Conservation (phyloP, 1,284 basidiomycete species). For the Exobasidium rhododendri region DNA sequence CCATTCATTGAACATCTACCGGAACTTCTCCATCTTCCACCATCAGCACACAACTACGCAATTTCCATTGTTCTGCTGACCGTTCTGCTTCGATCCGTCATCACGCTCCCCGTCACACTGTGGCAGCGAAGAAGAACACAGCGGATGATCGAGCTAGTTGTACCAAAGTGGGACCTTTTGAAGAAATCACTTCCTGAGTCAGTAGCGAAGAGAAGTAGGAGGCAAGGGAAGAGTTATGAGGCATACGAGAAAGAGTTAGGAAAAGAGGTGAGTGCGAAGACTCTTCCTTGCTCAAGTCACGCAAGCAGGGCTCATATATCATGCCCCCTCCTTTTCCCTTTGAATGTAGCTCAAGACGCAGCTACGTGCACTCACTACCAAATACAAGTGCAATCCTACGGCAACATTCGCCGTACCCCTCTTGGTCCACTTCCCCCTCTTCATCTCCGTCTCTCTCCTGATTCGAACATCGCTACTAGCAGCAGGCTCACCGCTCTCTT, state of each 20-base stretch:
- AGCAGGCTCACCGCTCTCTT: constrained; percentile 25
- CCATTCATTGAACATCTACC: constrained; percentile 2
- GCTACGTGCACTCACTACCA: constrained; percentile 29
- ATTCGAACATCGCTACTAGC: constrained; percentile 37
- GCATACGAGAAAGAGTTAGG: constrained; percentile 56
- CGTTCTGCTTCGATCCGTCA: constrained; percentile 64
- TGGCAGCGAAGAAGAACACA: constrained; percentile 72
- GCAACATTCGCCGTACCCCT: constrained; percentile 40
- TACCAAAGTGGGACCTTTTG: constrained; percentile 66
- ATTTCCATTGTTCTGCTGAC: constrained; percentile 74
- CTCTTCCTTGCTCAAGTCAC: neutral
- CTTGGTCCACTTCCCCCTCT: constrained; percentile 41
- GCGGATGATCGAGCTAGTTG: constrained; percentile 66
- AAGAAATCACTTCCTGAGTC: constrained; percentile 56
- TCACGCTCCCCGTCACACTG: constrained; percentile 72
- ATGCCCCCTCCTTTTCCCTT: neutral
- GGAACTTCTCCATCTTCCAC: constrained; percentile 23
- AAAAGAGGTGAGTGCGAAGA: constrained; percentile 31
- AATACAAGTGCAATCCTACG: constrained; percentile 41
- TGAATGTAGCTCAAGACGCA: constrained; percentile 23
- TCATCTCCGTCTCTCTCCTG: constrained; percentile 38
- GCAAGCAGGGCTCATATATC: no score
- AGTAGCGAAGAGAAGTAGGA: constrained; percentile 60
- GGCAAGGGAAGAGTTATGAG: constrained; percentile 62
- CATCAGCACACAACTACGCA: constrained; percentile 52